Evolutionary conservation across 2,329 filamentous ascomycete genomes (phyloP), one percentile per base, ranked within the genome.

Genomic region (Alternaria hordeiaustralica): DNA sequence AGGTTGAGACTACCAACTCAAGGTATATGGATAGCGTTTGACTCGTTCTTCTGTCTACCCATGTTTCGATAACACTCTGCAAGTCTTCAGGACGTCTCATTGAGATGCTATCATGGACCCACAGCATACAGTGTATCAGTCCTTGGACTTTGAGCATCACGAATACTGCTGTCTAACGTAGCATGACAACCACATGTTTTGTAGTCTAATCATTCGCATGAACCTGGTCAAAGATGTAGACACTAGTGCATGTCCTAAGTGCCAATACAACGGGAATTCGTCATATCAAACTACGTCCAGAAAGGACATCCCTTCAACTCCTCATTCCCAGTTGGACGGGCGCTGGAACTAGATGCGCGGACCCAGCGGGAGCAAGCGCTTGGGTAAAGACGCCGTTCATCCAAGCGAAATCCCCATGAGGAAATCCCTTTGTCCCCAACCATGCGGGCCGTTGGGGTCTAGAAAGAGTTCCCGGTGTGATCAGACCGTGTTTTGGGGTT

Each of bases 291-390:
- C 49, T 36, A 51, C 20, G 12, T 12, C 49, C 6, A 33, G 18
- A 20, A 11, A 33, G 49, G 49, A 33, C 20, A 51, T 51, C 49
- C 49, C 49, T 20, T 51, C 4, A 30, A n/a, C 49, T 36, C 13
- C 12, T 18, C 15, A 28, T 8, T 33, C 49, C 28, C 49, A 21
- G 18, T 51, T 33, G 15, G 28, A 51, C 20, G 49, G 18, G 18
- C 30, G 49, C 26, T 13, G 49, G 49, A 30, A 33, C 28, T 33
- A 51, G 26, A 36, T 12, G 49, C 28, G 49, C 49, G 49, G 49
- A 21, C 49, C 26, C 30, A 51, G 49, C 51, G 51, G 51, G 20
- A 55, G 51, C 23, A 55, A 55, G 51, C 51, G 51, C 51, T 26
- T 55, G 30, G 36, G 21, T 33, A 51, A 12, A 30, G n/a, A 43